Base-by-base conservation (phyloP, 164 flowering plant genomes). In the Malania oleifera region DNA sequence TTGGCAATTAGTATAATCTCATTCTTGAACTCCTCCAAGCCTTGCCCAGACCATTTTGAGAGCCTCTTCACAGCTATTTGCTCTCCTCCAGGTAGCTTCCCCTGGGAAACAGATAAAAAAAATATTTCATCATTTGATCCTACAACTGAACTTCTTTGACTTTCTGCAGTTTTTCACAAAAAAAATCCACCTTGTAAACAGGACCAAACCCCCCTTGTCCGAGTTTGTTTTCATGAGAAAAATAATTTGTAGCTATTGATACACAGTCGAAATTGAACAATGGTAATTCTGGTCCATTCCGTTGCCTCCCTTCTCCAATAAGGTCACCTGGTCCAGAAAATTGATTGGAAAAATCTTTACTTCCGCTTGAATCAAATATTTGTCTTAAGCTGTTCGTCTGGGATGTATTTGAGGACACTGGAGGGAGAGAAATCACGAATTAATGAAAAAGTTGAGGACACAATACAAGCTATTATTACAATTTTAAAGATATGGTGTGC, bases 121-220 rank as follows among this genome's bases (percentile, higher is more conserved):
- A 24, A 2, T 38, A 46, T 26, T 12, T 23, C 28, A 19, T 28
- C 34, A 51, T 38, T 31, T 9, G 15, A 22, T 54, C 2, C 15
- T 20, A 15, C 47, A 49, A 35, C 29, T 34, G 12, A 3, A n/a
- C 5, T 13, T 3, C 52, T 35, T 19, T 52, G 47, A 31, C 39
- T 25, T 51, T 13, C 13, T 28, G 17, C 10, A 29, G 24, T 25
- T 31, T 43, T 10, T 15, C 49, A 15, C 15, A 22, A 44, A n/a
- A 5, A 1, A 29, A 20, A 41, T 22, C 60, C 60, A 89, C 97
- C 95, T 79, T 87, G 68, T 80, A 85, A 40, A 89, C 97, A 39
- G 77, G 74, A 54, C 96, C 95, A 70, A 90, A 90, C 1, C 97
- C 97, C 0, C 96, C 96, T 63, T 79, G 66, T 12, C 96, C 96